Base-by-base conservation (phyloP, 2,329 filamentous ascomycete species). In the Fusarium albidum region DNA sequence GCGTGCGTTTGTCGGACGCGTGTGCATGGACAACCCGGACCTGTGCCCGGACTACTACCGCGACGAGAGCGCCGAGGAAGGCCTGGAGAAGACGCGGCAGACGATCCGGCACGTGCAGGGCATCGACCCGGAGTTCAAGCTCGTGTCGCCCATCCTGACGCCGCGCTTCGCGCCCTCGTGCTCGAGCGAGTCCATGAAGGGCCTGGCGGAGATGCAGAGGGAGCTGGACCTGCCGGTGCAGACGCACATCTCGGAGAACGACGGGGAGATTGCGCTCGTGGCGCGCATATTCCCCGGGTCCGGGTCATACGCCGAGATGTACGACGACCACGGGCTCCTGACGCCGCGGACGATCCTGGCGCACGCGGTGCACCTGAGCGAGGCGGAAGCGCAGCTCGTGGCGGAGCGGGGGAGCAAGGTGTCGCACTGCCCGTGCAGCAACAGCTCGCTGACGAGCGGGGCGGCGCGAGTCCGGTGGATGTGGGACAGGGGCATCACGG, bases 221-320 rank as follows among this genome's bases (percentile, higher is more conserved):
- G 79, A 87, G 45, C 85, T 82, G 4, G 74, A 79, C 21, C 77
- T 94, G 4, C 88, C 89, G 1, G 80, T 93, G 31, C 94, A 98
- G 76, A 97, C 94, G 7, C 94, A 98, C 74, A 85, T 98, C 48
- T 90, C 88, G 0, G 94, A 98, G 71, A 97, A 96, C 72, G 76
- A 74, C 11, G 77, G 78, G 62, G 94, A 98, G 75, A 77, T 94
- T 31, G 77, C 76, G 4, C 82, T 96, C 1, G 93, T 97, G 2
- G 72, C 77, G 13, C 65, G 83, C 9, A 68, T 93, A 37, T 96
- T 96, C 73, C 89, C 91, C 0, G 75, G 82, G 0, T 73, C 77
- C 28, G 69, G 70, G 3, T 82, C 78, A 13, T 98, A 98, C 70
- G 81, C 92, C 0, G 81, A 81, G 27, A 90, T 96, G 18, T 98